Percentiles rank a stretch among this genome's conserved stretches.
phyloP scores from a whole-genome alignment of 2,329 filamentous ascomycete genomes.

The Alternaria conjuncta region DNA sequence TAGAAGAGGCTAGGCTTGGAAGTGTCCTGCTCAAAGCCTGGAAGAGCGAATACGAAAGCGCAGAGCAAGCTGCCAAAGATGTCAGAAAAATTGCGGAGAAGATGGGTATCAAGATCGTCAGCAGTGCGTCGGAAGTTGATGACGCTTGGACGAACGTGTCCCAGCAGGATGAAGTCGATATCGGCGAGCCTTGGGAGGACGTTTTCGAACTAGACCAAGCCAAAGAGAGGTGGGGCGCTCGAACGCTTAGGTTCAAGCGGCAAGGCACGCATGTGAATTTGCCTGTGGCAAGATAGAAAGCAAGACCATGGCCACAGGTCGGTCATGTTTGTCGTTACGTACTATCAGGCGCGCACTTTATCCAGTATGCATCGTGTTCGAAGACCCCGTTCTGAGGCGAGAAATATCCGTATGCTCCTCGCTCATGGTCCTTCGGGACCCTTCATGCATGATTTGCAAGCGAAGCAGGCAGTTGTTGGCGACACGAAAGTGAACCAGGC shows the following conservation, averaged over 20 bases:
- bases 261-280: background rate
- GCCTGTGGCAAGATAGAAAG: background rate
- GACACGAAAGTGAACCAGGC: background rate
- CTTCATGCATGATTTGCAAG: background rate
- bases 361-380: background rate
- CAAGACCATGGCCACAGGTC: background rate
- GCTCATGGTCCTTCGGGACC: background rate
- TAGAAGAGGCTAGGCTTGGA: slow-evolving; percentile 14
- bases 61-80: slow-evolving; percentile 3
- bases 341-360: background rate
- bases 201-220: slow-evolving; percentile 5
- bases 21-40: slow-evolving; percentile 10
- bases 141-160: background rate
- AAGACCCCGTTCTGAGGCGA: no score
- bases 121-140: background rate
- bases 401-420: background rate
- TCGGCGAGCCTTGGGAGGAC: slow-evolving; percentile 10
- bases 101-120: slow-evolving; percentile 6
- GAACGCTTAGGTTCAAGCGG: slow-evolving; percentile 2
- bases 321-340: background rate
- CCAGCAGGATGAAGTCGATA: slow-evolving; percentile 3
- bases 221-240: background rate
- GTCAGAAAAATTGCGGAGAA: background rate
- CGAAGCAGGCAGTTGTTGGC: background rate
- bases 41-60: slow-evolving; percentile 9